Conservation (phyloP, 139 green algal species). For the Tetradesmus obliquus region DNA sequence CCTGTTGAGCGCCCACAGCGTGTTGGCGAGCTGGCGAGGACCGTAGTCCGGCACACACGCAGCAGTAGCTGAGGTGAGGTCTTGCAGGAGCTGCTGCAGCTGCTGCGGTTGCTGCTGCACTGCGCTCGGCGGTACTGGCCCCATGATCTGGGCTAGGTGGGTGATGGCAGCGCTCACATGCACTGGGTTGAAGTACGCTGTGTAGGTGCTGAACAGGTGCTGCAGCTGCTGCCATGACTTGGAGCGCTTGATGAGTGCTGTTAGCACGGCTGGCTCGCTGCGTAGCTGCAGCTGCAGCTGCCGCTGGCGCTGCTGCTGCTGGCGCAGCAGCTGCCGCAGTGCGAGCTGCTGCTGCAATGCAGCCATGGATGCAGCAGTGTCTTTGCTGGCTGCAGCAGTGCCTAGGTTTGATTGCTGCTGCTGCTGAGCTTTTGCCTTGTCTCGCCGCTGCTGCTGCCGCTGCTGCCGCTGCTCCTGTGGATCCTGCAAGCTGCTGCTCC, state of each 20-base stretch:
- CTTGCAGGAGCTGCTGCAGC: background rate
- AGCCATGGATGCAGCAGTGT: background rate
- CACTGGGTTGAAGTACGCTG: conserved; percentile 39
- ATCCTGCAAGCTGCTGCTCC: conserved; percentile 4
- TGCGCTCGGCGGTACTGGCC: background rate
- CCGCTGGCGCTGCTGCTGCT: conserved; percentile 8
- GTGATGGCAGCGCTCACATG: conserved; percentile 54
- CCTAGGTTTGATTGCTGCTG: background rate
- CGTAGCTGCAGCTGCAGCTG: conserved; percentile 44
- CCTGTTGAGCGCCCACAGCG: conserved; percentile 49
- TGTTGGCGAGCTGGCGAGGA: conserved; percentile 59
- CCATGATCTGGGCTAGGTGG: conserved; percentile 54
- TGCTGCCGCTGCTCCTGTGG: background rate
- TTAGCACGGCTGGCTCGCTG: conserved; percentile 35
- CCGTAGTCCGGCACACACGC: conserved; percentile 27
- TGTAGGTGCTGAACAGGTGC: conserved; percentile 25
- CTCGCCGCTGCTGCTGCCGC: conserved; percentile 6
- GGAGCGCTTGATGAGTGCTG: conserved; percentile 39
- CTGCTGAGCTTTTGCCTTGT: background rate
- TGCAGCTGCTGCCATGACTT: conserved; percentile 48
- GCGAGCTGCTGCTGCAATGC: conserved; percentile 28
- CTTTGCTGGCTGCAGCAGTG: background rate
- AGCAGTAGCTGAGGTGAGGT: background rate
- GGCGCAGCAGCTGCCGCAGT: background rate
- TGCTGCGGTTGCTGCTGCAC: background rate